A percentile compares a stretch with the other conserved stretches of the same genome.
phyloP scores from a whole-genome alignment of 202 grass and related monocot genomes.

The Zoysia matrella region DNA sequence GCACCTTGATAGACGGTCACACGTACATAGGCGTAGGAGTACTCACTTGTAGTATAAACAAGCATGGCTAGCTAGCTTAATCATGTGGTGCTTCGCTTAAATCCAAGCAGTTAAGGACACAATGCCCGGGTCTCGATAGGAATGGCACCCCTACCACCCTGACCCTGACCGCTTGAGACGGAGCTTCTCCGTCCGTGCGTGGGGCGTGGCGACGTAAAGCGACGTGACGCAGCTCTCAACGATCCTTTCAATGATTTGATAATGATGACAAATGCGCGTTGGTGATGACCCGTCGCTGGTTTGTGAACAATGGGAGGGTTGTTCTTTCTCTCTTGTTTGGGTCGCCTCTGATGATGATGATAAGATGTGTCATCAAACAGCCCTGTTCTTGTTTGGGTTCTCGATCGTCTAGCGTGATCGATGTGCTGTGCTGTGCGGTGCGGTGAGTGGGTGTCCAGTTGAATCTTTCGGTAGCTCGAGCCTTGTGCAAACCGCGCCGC shows the following conservation, averaged over 20 bases:
- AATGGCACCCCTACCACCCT: slow-evolving; percentile 23
- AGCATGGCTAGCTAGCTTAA: neutral
- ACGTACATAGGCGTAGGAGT: too few relatives aligned
- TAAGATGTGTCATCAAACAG: neutral
- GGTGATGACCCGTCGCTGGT: neutral
- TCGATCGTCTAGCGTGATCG: neutral
- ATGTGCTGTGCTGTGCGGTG: neutral
- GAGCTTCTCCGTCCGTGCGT: neutral
- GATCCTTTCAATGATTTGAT: slow-evolving; percentile 33
- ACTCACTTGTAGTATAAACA: neutral
- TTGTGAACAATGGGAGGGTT: neutral
- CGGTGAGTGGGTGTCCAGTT: slow-evolving; percentile 36
- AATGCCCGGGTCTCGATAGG: slow-evolving; percentile 25
- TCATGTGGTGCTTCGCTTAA: neutral
- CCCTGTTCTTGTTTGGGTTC: neutral
- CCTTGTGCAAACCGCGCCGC: neutral
- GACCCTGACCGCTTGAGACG: neutral
- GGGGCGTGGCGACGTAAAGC: neutral
- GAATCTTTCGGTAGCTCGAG: neutral
- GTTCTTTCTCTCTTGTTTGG: slow-evolving; percentile 9
- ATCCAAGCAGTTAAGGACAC: neutral
- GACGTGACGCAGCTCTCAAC: neutral
- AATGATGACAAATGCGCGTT: slow-evolving; percentile 10
- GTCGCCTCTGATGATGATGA: too few relatives aligned
- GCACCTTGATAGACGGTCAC: neutral